Evolutionary conservation across 1,284 basidiomycete species (phyloP), one percentile per base, ranked within the genome.

Genomic region (Heliocybe sulcata): DNA sequence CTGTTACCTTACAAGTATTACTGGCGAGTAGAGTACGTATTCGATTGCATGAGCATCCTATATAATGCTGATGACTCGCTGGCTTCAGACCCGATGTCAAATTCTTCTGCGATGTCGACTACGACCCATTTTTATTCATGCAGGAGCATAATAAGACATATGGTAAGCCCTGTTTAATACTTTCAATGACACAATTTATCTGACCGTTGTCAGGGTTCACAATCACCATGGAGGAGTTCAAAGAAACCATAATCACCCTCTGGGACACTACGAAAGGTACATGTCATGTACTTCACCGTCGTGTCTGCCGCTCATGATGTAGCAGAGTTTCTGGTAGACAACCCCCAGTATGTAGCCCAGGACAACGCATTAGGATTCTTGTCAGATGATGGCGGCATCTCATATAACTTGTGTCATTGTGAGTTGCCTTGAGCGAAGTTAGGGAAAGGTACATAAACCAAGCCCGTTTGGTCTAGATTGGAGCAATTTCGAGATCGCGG

Each of bases 1-100:
- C 73, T 95, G 38, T 80, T 84, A 59, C 76, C 84, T 53, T 94
- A 90, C 72, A 89, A 85, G 64, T 98, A 95, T 72, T 98, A 98
- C 72, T 98, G 95, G 95, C 85, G 86, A 38, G 78, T 88, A 45
- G 84, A 90, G 78, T 81, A 59, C 63, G 77, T 64, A 42, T 42
- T 42, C 9, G 38, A 42, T 35, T 25, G 31, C n/a, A 51, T 23
- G 10, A 10, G 12, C 25, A 22, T 45, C 2, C 3, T 27, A 9
- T 22, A 23, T 33, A 14, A 11, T 42, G 8, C 6, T n/a, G 38
- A 42, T 48, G 22, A 52, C 9, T 16, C 9, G 25, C 8, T 10
- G 26, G 12, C 33, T 35, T 42, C 33, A 62, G 60, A 27, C 60
- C 60, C 23, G 57, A 47, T n/a, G 75, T 82, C 66, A 74, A 77